A percentile compares a stretch with the other conserved stretches of the same genome.
These are phyloP conservation scores for Pseudocercospora fijiensis DNA, from an alignment of 2,329 filamentous ascomycete genomes.

Conservation along the genomic window DNA sequence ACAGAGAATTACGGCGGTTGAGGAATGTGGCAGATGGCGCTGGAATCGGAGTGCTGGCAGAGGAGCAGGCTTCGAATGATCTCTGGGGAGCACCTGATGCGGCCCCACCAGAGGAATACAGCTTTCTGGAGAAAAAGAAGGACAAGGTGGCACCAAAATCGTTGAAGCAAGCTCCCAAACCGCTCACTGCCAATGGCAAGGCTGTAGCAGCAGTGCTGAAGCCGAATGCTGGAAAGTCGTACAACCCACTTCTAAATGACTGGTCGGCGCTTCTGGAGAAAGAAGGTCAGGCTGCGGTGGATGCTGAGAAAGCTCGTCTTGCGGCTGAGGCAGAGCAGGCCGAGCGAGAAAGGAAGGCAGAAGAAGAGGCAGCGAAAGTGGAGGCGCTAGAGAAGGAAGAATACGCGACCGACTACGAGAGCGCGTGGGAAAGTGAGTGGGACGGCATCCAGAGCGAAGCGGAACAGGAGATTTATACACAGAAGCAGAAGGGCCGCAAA, in stretches of 20 bases:
- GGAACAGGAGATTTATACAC: constrained; percentile 64
- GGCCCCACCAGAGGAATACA: constrained; percentile 54
- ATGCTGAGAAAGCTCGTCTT: constrained; percentile 72
- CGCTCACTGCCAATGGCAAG: constrained; percentile 80
- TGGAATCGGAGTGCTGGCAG: constrained; percentile 51
- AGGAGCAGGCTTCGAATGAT: constrained; percentile 66
- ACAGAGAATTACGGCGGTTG: constrained; percentile 78
- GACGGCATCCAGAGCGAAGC: constrained; percentile 54
- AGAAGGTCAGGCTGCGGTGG: constrained; percentile 76
- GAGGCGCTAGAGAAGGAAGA: constrained; percentile 72
- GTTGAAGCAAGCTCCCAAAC: constrained; percentile 72
- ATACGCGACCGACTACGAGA: constrained; percentile 62
- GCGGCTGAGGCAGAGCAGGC: constrained; percentile 65
- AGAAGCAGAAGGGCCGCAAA: constrained; percentile 78
- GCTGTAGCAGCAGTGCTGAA: constrained; percentile 72
- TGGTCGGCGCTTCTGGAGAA: constrained; percentile 74
- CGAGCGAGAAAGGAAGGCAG: constrained; percentile 65
- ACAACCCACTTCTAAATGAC: constrained; percentile 85
- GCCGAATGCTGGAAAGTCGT: constrained; percentile 80
- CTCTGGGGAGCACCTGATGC: constrained; percentile 66
- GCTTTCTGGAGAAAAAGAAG: constrained; percentile 63
- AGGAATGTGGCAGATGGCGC: constrained; percentile 74
- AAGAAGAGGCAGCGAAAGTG: constrained; percentile 71
- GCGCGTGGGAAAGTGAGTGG: constrained; percentile 85
- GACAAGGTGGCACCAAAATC: constrained; percentile 71